phyloP scores from a whole-genome alignment of 2,329 filamentous ascomycete species.

The Cylindrodendrum hubeiense region DNA sequence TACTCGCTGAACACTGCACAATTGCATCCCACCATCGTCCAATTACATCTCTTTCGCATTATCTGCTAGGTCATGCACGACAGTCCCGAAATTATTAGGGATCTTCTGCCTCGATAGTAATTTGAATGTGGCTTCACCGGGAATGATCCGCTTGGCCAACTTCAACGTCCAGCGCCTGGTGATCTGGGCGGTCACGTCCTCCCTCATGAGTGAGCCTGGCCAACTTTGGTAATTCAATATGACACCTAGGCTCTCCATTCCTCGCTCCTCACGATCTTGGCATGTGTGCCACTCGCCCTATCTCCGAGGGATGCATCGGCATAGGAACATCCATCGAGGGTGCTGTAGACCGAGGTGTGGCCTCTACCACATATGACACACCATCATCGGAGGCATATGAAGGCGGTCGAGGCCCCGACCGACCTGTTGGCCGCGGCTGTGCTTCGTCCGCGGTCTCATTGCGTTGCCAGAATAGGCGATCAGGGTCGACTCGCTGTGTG shows the following conservation, averaged over 20 bases:
- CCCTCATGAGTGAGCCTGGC: neutral
- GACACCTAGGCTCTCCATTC: neutral
- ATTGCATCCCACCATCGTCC: neutral
- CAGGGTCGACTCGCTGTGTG: constrained; percentile 78
- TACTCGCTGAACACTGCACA: neutral
- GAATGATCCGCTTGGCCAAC: constrained; percentile 2
- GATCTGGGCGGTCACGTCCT: constrained; percentile 3
- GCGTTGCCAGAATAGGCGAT: constrained; percentile 84
- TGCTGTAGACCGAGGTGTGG: constrained; percentile 69
- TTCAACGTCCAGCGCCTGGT: constrained; percentile 22
- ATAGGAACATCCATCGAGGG: constrained; percentile 59
- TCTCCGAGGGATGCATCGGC: constrained; percentile 63
- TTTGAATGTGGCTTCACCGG: constrained; percentile 2
- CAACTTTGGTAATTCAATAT: neutral
- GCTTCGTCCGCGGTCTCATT: constrained; percentile 58
- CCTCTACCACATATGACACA: constrained; percentile 78
- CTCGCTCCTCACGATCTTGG: constrained; percentile 4
- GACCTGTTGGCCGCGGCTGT: constrained; percentile 39
- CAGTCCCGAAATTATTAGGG: too few relatives aligned
- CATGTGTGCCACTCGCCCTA: constrained; percentile 44
- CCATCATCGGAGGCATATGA: constrained; percentile 84
- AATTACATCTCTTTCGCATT: neutral
- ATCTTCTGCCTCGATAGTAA: neutral
- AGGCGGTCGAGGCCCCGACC: constrained; percentile 69
- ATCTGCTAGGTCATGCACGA: neutral